phyloP scores from a whole-genome alignment of 1,139 yeast genomes.

The Yamadazyma dendronema region DNA sequence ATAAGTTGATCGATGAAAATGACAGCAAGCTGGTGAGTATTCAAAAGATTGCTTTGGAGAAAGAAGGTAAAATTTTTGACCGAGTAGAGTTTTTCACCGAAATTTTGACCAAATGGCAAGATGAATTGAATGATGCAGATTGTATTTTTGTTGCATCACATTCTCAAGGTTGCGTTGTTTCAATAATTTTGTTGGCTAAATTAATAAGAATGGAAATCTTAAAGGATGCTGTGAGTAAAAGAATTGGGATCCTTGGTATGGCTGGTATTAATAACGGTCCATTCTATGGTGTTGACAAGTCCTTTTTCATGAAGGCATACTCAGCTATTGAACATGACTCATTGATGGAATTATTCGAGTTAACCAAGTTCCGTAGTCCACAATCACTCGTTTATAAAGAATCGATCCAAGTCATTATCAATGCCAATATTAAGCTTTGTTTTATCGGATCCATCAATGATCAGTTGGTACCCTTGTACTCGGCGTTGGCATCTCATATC shows the following conservation, averaged over 20 bases:
- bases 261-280: slow-evolving; percentile 96
- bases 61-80: slow-evolving; percentile 86
- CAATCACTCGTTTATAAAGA: slow-evolving; percentile 73
- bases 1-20: slow-evolving; percentile 40
- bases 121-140: slow-evolving; percentile 74
- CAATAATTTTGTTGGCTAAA: slow-evolving; percentile 71
- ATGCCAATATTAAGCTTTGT: slow-evolving; percentile 71
- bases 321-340: slow-evolving; percentile 89
- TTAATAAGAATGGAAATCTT: slow-evolving; percentile 71
- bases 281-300: slow-evolving; percentile 83
- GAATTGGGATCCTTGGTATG: slow-evolving; percentile 82
- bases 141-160: slow-evolving; percentile 87
- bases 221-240: slow-evolving; percentile 43
- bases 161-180: slow-evolving; percentile 94
- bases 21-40: slow-evolving; percentile 54
- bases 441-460: slow-evolving; percentile 79
- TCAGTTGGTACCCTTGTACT: slow-evolving; percentile 49
- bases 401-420: slow-evolving; percentile 61
- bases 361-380: slow-evolving; percentile 69
- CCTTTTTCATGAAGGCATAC: slow-evolving; percentile 79
- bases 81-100: slow-evolving; percentile 79
- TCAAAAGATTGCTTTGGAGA: slow-evolving; percentile 88
- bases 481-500: slow-evolving; percentile 79
- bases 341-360: slow-evolving; percentile 78
- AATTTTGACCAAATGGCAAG: slow-evolving; percentile 66